Conservation (phyloP, 75 land plant species). For the Selaginella tamariscina region DNA sequence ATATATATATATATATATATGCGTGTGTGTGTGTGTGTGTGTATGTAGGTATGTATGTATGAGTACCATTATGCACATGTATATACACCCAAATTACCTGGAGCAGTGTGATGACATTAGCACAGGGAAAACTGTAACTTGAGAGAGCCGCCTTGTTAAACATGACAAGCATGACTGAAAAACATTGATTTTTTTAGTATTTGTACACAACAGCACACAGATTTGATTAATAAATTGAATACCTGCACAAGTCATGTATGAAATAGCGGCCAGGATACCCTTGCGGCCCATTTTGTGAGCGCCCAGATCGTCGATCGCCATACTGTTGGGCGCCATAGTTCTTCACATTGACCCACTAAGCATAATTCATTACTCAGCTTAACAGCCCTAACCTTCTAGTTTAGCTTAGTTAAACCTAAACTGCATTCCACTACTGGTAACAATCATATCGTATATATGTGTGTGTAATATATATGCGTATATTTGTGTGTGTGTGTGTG, state of each 20-base stretch:
- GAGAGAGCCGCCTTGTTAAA: constrained; percentile 10
- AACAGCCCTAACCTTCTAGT: too few species aligned
- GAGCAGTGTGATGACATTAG: constrained; percentile 6
- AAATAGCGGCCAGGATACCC: neutral
- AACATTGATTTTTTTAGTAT: too few species aligned
- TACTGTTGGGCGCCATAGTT: neutral
- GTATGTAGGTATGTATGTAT: too few species aligned
- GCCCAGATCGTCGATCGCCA: neutral
- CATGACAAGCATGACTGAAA: constrained; percentile 17
- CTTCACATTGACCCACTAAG: neutral
- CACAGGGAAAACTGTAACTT: constrained; percentile 9
- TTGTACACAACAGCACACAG: neutral
- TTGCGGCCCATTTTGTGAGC: neutral
- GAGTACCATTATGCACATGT: neutral
- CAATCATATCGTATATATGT: too few species aligned
- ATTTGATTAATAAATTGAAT: neutral
- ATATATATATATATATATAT: too few species aligned
- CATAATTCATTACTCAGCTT: too few species aligned
- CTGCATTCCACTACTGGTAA: too few species aligned
- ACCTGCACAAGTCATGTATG: constrained; percentile 22
- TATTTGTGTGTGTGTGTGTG: too few species aligned
- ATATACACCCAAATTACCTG: constrained; percentile 23
- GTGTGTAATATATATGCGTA: too few species aligned
- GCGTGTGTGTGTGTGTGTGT: too few species aligned
- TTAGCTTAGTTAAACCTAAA: too few species aligned